Evolutionary conservation across 495 filamentous ascomycete genomes (phyloP).

Genomic region (Daldinia decipiens): DNA sequence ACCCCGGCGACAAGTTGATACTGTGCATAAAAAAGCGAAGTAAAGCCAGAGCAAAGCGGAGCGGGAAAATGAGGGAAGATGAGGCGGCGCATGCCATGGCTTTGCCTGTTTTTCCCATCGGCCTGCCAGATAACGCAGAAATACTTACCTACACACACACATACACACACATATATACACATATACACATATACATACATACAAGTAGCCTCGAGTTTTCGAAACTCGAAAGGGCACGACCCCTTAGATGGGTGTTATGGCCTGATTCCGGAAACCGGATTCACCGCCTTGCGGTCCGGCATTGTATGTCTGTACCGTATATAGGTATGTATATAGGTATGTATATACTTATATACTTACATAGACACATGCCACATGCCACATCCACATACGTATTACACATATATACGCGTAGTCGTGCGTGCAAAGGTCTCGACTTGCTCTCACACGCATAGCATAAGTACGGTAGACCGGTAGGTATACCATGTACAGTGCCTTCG

Average conservation of each 20-base stretch:
- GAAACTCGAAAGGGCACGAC: constrained; percentile 20
- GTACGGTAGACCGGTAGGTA: neutral
- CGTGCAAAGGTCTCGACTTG: neutral
- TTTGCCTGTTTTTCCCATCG: neutral
- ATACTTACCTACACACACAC: neutral
- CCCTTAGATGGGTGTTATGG: constrained; percentile 17
- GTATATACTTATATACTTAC: neutral
- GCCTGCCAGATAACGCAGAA: neutral
- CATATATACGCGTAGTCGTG: constrained; percentile 9
- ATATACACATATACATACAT: neutral
- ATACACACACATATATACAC: neutral
- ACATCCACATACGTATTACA: constrained; percentile 1
- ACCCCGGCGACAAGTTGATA: constrained; percentile 11
- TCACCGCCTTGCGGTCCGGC: constrained; percentile 33
- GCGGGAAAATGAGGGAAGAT: neutral
- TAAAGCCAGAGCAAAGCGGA: constrained; percentile 13
- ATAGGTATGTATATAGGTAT: neutral
- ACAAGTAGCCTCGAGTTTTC: constrained; percentile 29
- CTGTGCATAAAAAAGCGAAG: neutral
- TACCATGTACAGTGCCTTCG: neutral
- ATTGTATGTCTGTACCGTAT: neutral
- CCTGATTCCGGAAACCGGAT: constrained; percentile 29
- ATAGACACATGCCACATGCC: neutral
- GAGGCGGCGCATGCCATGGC: neutral
- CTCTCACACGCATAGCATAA: neutral